phyloP scores from a whole-genome alignment of 2,329 filamentous ascomycete genomes.

The Aulographum hederae region DNA sequence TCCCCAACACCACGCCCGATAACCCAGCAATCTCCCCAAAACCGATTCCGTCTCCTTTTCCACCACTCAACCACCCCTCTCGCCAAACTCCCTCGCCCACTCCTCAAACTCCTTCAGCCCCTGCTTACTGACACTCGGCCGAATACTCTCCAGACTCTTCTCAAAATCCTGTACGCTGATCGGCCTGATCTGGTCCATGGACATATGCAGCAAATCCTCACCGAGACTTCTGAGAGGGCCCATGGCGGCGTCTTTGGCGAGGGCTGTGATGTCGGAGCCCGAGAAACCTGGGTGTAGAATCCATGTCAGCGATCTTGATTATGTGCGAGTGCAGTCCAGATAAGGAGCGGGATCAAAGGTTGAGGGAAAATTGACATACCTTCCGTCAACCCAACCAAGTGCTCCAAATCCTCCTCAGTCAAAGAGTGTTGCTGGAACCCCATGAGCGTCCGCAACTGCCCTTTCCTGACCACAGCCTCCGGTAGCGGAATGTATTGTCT shows the following conservation, averaged over 20 bases:
- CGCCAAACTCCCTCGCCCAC: slow-evolving; percentile 86
- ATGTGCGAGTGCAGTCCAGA: background rate
- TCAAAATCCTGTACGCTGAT: slow-evolving; percentile 73
- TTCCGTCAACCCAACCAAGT: slow-evolving; percentile 64
- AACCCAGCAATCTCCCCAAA: too few relatives aligned
- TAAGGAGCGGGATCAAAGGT: background rate
- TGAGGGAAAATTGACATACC: slow-evolving; percentile 32
- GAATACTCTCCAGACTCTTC: slow-evolving; percentile 65
- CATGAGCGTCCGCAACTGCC: slow-evolving; percentile 62
- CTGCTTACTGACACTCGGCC: slow-evolving; percentile 73
- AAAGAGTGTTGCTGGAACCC: slow-evolving; percentile 77
- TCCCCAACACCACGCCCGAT: too few relatives aligned
- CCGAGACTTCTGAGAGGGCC: slow-evolving; percentile 79
- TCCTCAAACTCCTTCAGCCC: slow-evolving; percentile 82
- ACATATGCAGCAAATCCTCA: slow-evolving; percentile 75
- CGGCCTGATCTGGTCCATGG: slow-evolving; percentile 82
- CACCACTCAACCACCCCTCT: slow-evolving; percentile 47
- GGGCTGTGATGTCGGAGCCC: slow-evolving; percentile 86
- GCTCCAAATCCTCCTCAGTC: slow-evolving; percentile 49
- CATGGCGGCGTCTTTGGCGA: slow-evolving; percentile 97
- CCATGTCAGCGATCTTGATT: too few relatives aligned
- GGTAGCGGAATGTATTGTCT: slow-evolving; percentile 92
- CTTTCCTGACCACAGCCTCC: slow-evolving; percentile 61
- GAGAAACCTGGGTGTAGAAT: slow-evolving; percentile 90
- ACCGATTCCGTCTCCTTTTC: too few relatives aligned